Evolutionary conservation across 1,284 basidiomycete genomes (phyloP), one percentile per base, ranked within the genome.

Genomic region (Leccinum griseonigrum): DNA sequence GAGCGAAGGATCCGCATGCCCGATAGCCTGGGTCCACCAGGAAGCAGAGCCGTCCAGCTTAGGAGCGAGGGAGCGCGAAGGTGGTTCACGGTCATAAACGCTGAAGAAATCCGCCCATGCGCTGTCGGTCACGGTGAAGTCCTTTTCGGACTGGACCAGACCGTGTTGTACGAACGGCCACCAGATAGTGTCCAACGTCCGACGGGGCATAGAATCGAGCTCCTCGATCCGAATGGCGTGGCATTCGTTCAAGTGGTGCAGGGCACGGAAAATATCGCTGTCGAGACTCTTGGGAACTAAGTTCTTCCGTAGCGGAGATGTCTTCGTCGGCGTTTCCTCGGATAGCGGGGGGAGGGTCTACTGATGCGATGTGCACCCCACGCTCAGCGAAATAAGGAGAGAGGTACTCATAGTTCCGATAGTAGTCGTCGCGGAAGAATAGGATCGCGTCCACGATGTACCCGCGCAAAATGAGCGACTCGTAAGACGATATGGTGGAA

Each of bases 141-240:
- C 89, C 56, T 85, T 76, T 61, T 87, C 84, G 53, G 79, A 79
- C 63, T 85, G 83, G 48, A 94, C 79, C 43, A 88, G 79, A 0
- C 86, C 87, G 69, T 99, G 97, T 72, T 99, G 97, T 1, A 96
- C 94, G 73, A 98, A 98, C 0, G 97, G 97, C 95, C 95, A 99
- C 97, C 97, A 98, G 59, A 97, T 82, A 1, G 82, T 83, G 58
- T 94, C 83, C 55, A 92, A 77, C 0, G 95, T 90, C 32, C 96
- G 83, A 13, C 80, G 77, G 1, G 94, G 87, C 87, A 97, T 93
- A 1, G 87, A 85, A 52, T 85, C 81, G 3, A 98, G 82, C 52
- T 92, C 85, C 2, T 80, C 71, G 8, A 97, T 75, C 10, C 96
- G 83, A 34, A 74, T 68, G 0, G 71, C 63, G 74, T 98, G 96